Base-by-base conservation (phyloP, 1,284 basidiomycete genomes). In the Ceratobasidium papillatum region DNA sequence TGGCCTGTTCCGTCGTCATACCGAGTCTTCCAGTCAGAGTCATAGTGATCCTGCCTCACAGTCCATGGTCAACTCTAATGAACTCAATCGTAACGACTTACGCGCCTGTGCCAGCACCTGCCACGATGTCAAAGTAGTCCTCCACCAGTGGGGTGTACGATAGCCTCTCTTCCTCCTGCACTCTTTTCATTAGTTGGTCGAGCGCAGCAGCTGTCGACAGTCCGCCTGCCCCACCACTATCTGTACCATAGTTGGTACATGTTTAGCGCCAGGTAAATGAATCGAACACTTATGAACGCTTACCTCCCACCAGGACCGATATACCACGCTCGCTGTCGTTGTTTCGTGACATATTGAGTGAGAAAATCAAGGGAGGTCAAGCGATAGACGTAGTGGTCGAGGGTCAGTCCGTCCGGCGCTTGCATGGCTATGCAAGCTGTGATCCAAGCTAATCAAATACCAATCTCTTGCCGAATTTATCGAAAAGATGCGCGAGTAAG, bases 41-140 rank as follows among this genome's bases (percentile, higher is more conserved):
- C 11, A 81, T 79, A 45, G 81, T 78, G 4, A 83, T 78, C 0
- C 80, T 81, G 25, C 3, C 12, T 32, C 30, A 17, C 27, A 7
- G 30, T 56, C 5, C 9, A 12, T 22, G 12, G 4, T 52, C n/a
- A 52, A 56, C 4, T 19, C 17, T 8, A 14, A 14, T 7, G 7
- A 38, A 4, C 0, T 7, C 3, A 59, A 38, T 2, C 17, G 12
- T 9, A 12, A 4, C 45, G 3, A 27, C 27, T 32, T 25, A 36
- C 54, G 54, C 54, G 12, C 27, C 54, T 1, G 14, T 54, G 4
- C 51, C 51, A 9, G 25, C 38, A 17, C 58, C 59, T 3, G 59
- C 59, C 1, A 61, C 41, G 14, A 61, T 43, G 34, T 61, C 59
- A 41, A 61, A 61, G 59, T 61, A 27, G 27, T 61, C 59, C 22